A percentile compares a stretch with the other conserved stretches of the same genome.
These are phyloP conservation scores for Arabis alpina DNA, from an alignment of 345 rosid genomes.

Conservation along the genomic window DNA sequence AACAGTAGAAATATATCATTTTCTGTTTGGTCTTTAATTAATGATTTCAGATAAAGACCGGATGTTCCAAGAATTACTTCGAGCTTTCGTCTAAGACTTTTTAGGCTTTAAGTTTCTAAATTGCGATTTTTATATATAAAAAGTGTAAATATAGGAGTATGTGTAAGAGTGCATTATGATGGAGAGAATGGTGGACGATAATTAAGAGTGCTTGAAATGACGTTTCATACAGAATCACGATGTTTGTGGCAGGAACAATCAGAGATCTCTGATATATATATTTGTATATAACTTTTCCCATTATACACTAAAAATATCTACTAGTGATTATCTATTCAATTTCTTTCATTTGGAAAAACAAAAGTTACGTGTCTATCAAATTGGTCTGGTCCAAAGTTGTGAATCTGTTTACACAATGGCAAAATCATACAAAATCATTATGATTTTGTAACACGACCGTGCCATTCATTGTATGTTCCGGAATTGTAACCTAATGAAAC, in stretches of 20 bases:
- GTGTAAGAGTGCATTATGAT: conserved; percentile 46
- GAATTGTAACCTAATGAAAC: no score
- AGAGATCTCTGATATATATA: conserved; percentile 33
- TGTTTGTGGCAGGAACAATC: conserved; percentile 50
- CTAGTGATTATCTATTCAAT: conserved; percentile 33
- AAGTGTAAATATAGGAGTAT: conserved; percentile 36
- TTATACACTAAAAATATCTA: conserved; percentile 38
- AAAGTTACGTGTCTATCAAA: conserved; percentile 11
- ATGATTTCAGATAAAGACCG: neutral
- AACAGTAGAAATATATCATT: neutral
- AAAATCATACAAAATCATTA: neutral
- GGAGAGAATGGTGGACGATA: conserved; percentile 39
- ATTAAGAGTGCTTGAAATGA: conserved; percentile 54
- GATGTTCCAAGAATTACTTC: conserved; percentile 12
- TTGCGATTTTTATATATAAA: neutral
- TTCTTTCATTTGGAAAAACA: conserved; percentile 7
- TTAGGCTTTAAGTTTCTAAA: neutral
- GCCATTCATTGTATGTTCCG: no score
- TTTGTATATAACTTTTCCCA: conserved; percentile 29
- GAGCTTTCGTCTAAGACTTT: conserved; percentile 31
- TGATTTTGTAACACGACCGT: neutral
- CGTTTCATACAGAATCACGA: conserved; percentile 54
- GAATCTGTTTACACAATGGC: neutral
- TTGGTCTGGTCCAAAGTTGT: conserved; percentile 13
- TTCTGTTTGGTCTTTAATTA: neutral